Conservation (phyloP, 208 protist genomes). For the Kentomonas sorsogonicus region DNA sequence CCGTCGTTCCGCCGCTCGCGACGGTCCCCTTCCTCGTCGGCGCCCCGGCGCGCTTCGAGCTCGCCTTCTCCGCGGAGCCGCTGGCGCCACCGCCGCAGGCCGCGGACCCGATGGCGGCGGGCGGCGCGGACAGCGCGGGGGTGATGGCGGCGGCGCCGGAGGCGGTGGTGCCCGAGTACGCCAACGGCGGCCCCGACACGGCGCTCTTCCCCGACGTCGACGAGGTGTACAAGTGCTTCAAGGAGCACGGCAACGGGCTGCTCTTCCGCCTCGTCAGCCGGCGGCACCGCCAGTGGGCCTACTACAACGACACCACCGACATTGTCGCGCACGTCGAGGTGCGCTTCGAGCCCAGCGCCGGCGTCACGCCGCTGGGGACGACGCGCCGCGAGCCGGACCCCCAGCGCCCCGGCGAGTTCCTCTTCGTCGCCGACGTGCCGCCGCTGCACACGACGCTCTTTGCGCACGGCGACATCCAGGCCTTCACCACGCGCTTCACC, state of each 20-base stretch:
- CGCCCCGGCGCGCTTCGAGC: slow-evolving; percentile 33
- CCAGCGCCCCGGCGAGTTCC: slow-evolving; percentile 35
- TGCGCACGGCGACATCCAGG: slow-evolving; percentile 40
- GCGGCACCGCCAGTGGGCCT: slow-evolving; percentile 37
- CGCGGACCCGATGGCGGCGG: not conserved
- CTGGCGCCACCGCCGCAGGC: slow-evolving; percentile 4
- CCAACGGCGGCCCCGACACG: slow-evolving; percentile 38
- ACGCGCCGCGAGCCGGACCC: slow-evolving; percentile 25
- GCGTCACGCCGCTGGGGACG: slow-evolving; percentile 35
- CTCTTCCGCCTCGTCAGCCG: slow-evolving; percentile 70
- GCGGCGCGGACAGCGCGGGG: slow-evolving; percentile 1
- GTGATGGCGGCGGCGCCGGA: slow-evolving; percentile 1
- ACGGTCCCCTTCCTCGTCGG: slow-evolving; percentile 64
- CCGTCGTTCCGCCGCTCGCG: slow-evolving; percentile 46
- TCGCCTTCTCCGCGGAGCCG: slow-evolving; percentile 46
- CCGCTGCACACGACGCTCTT: slow-evolving; percentile 61
- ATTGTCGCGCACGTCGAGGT: slow-evolving; percentile 44
- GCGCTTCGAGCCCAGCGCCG: slow-evolving; percentile 23
- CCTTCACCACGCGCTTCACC: slow-evolving; percentile 67
- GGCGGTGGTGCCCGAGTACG: slow-evolving; percentile 27
- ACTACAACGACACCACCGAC: slow-evolving; percentile 76
- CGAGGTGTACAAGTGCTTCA: slow-evolving; percentile 71
- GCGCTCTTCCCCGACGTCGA: slow-evolving; percentile 28
- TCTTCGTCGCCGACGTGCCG: slow-evolving; percentile 40
- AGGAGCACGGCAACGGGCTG: slow-evolving; percentile 68